Percentiles rank a stretch among this genome's conserved stretches.
Evolutionary conservation across 352 stramenopile genomes (phyloP).

Genomic region (Globisporangium cylindrosporum): DNA sequence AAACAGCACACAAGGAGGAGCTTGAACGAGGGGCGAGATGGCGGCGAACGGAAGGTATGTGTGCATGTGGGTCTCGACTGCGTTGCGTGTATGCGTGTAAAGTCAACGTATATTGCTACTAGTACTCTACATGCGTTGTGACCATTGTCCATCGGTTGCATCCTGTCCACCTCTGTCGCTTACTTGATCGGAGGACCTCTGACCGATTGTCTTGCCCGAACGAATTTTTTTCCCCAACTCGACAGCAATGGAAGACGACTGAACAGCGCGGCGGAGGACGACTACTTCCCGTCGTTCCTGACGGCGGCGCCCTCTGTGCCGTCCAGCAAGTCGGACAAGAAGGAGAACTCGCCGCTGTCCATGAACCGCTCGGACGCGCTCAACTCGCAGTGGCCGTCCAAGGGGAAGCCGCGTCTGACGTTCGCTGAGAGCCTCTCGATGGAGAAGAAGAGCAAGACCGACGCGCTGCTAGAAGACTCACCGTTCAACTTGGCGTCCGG

Average conservation of each 20-base stretch:
- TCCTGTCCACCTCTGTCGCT: not conserved
- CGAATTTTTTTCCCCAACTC: not conserved
- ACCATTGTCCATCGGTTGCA: not conserved
- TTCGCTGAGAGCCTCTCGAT: constrained; percentile 74
- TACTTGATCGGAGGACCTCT: not conserved
- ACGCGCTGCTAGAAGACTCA: constrained; percentile 52
- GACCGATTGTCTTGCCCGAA: not conserved
- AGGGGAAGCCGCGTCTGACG: constrained; percentile 43
- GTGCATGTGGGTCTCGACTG: not conserved
- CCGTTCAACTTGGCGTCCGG: constrained; percentile 48
- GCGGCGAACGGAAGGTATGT: constrained; percentile 12
- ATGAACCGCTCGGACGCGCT: constrained; percentile 25
- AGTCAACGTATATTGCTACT: not conserved
- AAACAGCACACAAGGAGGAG: not conserved
- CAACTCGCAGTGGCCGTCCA: constrained; percentile 21
- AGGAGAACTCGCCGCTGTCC: constrained; percentile 43
- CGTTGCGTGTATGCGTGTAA: not conserved
- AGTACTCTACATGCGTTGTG: not conserved
- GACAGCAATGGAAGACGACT: constrained; percentile 19
- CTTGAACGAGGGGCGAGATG: not conserved
- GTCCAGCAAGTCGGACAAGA: constrained; percentile 38
- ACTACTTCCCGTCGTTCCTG: constrained; percentile 76
- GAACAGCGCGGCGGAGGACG: constrained; percentile 44
- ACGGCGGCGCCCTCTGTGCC: constrained; percentile 51
- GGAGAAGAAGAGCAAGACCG: constrained; percentile 40